Evolutionary conservation across 2,329 filamentous ascomycete species (phyloP).

Genomic region (Phaeosphaeriaceae sp.): DNA sequence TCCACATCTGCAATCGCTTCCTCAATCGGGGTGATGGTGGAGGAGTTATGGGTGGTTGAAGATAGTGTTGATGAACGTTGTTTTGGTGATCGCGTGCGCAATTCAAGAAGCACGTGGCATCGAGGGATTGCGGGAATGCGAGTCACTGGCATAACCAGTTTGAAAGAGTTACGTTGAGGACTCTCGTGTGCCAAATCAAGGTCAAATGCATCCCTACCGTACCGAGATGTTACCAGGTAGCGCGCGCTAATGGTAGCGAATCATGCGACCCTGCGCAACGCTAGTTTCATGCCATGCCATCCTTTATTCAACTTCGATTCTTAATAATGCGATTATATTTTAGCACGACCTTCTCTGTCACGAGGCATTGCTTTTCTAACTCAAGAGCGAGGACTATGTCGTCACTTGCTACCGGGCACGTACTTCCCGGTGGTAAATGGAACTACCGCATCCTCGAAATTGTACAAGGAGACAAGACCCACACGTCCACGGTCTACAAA

Average conservation of each 20-base stretch:
- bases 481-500: slow-evolving; percentile 19
- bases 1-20: neutral
- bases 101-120: too few relatives aligned
- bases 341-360: neutral
- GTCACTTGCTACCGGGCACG: slow-evolving; percentile 17
- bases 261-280: neutral
- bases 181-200: slow-evolving; percentile 1
- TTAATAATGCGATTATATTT: slow-evolving; percentile 4
- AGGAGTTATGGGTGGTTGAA: neutral
- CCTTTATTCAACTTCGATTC: slow-evolving; percentile 3
- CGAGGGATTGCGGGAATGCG: too few relatives aligned
- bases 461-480: slow-evolving; percentile 15
- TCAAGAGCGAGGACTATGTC: slow-evolving; percentile 14
- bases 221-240: neutral
- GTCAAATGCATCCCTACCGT: neutral
- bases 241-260: slow-evolving; percentile 1
- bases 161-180: neutral
- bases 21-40: neutral
- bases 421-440: slow-evolving; percentile 13
- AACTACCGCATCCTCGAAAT: slow-evolving; percentile 18
- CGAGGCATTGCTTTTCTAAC: slow-evolving; percentile 8
- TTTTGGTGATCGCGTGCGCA: slow-evolving; percentile 1
- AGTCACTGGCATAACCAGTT: neutral
- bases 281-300: slow-evolving; percentile 1
- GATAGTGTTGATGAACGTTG: neutral